These are phyloP conservation scores for Sugiyamaella castrensis DNA, from an alignment of 1,139 yeast genomes.

Conservation along the genomic window DNA sequence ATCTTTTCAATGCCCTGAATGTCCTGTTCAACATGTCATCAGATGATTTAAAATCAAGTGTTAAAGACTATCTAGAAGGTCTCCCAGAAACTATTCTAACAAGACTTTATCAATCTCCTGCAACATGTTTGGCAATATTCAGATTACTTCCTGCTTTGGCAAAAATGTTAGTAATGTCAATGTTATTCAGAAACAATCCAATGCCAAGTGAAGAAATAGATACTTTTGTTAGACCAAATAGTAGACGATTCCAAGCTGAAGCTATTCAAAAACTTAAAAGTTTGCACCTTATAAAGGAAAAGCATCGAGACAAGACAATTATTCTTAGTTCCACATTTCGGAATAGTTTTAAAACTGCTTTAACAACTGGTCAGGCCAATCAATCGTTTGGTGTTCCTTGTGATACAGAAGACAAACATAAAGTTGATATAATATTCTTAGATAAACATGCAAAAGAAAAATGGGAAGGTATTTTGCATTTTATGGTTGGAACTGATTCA, in stretches of 20 bases:
- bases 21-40: background rate
- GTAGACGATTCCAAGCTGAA: slow-evolving; percentile 58
- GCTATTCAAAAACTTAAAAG: slow-evolving; percentile 75
- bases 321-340: slow-evolving; percentile 73
- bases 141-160: slow-evolving; percentile 86
- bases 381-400: slow-evolving; percentile 57
- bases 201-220: slow-evolving; percentile 66
- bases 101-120: slow-evolving; percentile 77
- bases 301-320: slow-evolving; percentile 51
- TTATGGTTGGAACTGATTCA: slow-evolving; percentile 85
- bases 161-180: slow-evolving; percentile 80
- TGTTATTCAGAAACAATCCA: slow-evolving; percentile 79
- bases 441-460: slow-evolving; percentile 79
- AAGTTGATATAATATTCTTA: slow-evolving; percentile 60
- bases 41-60: slow-evolving; percentile 48
- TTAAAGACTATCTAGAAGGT: slow-evolving; percentile 85
- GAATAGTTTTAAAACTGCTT: slow-evolving; percentile 70
- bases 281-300: slow-evolving; percentile 71
- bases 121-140: slow-evolving; percentile 89
- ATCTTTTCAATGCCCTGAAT: too few species aligned
- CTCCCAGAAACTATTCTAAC: slow-evolving; percentile 81
- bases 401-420: slow-evolving; percentile 48
- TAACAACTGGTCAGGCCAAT: slow-evolving; percentile 66
- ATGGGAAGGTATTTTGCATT: slow-evolving; percentile 95
- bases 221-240: slow-evolving; percentile 61